Conservation (phyloP, 177 flowering plant species). For the Vitis hybrid region DNA sequence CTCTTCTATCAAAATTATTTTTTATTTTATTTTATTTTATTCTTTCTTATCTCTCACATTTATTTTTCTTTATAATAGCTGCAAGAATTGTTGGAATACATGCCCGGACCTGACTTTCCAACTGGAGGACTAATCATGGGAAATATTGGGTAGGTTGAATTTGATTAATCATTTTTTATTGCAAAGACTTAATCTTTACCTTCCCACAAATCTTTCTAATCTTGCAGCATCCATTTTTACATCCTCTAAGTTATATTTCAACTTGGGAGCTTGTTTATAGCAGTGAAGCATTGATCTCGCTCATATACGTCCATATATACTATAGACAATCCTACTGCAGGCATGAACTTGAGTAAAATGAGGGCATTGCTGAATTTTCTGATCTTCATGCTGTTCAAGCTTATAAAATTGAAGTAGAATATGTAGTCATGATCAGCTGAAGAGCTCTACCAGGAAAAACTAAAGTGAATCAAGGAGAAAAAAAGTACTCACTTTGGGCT, state of each 20-base stretch:
- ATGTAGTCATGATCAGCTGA: no score
- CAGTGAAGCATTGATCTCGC: neutral
- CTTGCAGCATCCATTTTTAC: neutral
- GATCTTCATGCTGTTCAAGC: no score
- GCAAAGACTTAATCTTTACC: neutral
- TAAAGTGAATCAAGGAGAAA: no score
- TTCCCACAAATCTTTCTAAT: no score
- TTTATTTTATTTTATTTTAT: neutral
- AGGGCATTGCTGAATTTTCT: no score
- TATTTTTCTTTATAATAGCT: conserved; percentile 42
- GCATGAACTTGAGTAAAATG: no score
- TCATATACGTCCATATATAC: no score
- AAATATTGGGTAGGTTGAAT: conserved; percentile 61
- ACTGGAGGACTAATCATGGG: conserved; percentile 98
- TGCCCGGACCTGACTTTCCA: conserved; percentile 99
- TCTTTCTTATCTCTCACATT: neutral
- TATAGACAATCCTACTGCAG: no score
- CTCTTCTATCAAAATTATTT: neutral
- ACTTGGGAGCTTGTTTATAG: neutral
- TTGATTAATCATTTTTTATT: neutral
- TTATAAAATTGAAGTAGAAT: no score
- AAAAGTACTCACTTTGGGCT: no score
- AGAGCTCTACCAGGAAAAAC: no score
- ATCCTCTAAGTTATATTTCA: neutral
- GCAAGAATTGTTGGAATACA: conserved; percentile 94